Conservation (phyloP, 257 asterid species). For the Verbena officinalis region DNA sequence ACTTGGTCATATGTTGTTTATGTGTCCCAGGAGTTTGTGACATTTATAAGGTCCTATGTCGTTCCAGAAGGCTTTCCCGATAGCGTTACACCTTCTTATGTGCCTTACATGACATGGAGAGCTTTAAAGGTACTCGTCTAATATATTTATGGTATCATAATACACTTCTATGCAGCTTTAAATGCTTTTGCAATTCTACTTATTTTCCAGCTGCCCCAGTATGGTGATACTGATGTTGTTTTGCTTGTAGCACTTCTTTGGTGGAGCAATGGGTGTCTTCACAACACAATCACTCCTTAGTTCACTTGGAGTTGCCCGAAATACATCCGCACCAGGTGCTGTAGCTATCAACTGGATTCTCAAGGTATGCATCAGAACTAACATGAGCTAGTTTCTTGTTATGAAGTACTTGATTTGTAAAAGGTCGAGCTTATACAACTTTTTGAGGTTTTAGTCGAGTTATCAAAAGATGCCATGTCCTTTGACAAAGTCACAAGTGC, state of each 20-base stretch:
- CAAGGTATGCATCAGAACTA: conserved; percentile 59
- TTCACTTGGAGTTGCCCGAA: conserved; percentile 84
- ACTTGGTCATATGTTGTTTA: conserved; percentile 15
- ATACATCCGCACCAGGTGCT: conserved; percentile 71
- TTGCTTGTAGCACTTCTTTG: conserved; percentile 81
- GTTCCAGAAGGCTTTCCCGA: conserved; percentile 99
- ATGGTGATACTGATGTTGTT: conserved; percentile 27
- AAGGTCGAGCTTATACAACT: conserved; percentile 1
- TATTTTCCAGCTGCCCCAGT: conserved; percentile 22
- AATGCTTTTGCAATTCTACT: conserved; percentile 16
- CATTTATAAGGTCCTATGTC: conserved; percentile 82
- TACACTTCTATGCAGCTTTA: conserved; percentile 9
- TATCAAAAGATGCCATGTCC: background rate
- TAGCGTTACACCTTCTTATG: conserved; percentile 88
- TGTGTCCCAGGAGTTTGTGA: conserved; percentile 62
- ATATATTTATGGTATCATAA: conserved; percentile 9
- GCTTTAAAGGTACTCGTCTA: conserved; percentile 76
- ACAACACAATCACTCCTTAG: conserved; percentile 91
- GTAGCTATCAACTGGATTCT: conserved; percentile 99
- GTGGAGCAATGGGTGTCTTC: conserved; percentile 99
- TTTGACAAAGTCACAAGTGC: conserved; percentile 6
- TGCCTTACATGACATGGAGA: conserved; percentile 98
- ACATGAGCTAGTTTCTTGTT: conserved; percentile 17
- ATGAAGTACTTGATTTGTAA: background rate
- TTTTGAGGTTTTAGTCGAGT: conserved; percentile 6